Conservation (phyloP, 345 rosid genomes). For the Atalantia buxifolia region DNA sequence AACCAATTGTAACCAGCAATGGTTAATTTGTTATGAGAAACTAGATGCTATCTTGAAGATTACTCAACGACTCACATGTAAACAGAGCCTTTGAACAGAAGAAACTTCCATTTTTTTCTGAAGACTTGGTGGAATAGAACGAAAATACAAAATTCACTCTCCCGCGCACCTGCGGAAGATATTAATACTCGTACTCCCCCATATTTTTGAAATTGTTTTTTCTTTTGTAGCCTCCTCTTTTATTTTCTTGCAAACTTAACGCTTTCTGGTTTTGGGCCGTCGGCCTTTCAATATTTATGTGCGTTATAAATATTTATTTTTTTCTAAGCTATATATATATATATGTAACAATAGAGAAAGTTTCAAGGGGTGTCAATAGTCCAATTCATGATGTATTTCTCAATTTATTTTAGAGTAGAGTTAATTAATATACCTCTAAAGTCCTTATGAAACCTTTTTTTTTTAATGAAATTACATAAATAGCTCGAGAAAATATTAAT, state of each 20-base stretch:
- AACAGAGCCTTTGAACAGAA: constrained; percentile 28
- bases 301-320: too few relatives aligned
- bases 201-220: neutral
- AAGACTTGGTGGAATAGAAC: neutral
- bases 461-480: too few relatives aligned
- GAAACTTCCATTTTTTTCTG: constrained; percentile 23
- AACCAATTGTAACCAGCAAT: neutral
- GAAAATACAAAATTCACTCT: neutral
- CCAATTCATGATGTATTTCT: too few relatives aligned
- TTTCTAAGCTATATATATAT: too few relatives aligned
- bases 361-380: too few relatives aligned
- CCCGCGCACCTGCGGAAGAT: constrained; percentile 2
- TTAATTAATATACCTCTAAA: too few relatives aligned
- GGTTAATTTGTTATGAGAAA: neutral
- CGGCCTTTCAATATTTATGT: too few relatives aligned
- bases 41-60: neutral
- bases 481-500: too few relatives aligned
- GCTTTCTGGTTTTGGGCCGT: neutral
- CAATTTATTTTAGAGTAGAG: too few relatives aligned
- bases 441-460: too few relatives aligned
- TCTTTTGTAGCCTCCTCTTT: too few relatives aligned
- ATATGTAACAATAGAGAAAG: too few relatives aligned
- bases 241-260: neutral
- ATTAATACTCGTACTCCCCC: neutral
- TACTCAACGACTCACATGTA: constrained; percentile 22